These are phyloP conservation scores for Orobanche coerulescens DNA, from an alignment of 257 asterid species.

Conservation along the genomic window DNA sequence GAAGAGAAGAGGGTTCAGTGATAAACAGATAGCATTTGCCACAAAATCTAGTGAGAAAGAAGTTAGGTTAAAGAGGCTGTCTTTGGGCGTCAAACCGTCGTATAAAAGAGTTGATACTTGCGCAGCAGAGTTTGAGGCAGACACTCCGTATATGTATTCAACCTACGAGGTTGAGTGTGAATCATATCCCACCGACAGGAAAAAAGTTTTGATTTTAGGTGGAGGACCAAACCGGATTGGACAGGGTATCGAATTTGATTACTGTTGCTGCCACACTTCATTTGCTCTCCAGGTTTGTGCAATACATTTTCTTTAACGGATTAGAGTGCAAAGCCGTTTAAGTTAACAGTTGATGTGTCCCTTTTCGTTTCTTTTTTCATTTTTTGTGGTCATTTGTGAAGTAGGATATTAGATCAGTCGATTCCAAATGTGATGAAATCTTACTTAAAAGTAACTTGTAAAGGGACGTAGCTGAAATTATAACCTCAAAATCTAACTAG, in stretches of 20 bases:
- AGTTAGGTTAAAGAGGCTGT: conserved; percentile 64
- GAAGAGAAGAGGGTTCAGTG: conserved; percentile 95
- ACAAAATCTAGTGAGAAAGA: conserved; percentile 68
- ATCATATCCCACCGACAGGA: conserved; percentile 67
- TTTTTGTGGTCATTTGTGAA: background rate
- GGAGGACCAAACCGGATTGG: conserved; percentile 99
- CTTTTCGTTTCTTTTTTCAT: background rate
- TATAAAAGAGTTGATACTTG: conserved; percentile 96
- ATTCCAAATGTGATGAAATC: background rate
- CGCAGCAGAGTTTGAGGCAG: conserved; percentile 97
- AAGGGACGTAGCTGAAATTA: background rate
- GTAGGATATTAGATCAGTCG: background rate
- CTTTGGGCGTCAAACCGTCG: conserved; percentile 80
- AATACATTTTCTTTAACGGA: background rate
- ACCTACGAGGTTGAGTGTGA: conserved; percentile 87
- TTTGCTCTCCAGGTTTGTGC: conserved; percentile 87
- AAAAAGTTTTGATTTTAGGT: conserved; percentile 86
- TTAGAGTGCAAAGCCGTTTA: background rate
- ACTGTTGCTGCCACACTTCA: conserved; percentile 96
- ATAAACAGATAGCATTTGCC: conserved; percentile 81
- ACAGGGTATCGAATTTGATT: conserved; percentile 97
- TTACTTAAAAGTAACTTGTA: conserved; percentile 4
- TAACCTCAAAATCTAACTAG: background rate
- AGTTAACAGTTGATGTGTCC: background rate
- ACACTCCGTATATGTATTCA: conserved; percentile 96